Percentiles rank a stretch among this genome's conserved stretches.
Conservation (phyloP, 139 green algal genomes). For the Gonium pectorale region DNA sequence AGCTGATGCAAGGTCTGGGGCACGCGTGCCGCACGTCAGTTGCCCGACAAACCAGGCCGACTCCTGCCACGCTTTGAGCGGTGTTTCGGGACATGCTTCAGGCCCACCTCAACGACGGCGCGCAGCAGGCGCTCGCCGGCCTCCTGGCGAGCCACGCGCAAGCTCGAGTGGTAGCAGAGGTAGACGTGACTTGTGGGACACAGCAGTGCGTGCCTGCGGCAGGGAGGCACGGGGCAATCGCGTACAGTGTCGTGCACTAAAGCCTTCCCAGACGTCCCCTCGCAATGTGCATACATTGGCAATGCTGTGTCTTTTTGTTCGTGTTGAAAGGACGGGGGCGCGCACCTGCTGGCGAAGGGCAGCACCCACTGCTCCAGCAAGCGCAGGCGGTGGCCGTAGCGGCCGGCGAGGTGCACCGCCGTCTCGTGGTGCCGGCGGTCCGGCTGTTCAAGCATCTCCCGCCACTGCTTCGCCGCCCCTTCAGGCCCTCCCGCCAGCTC, state of each 20-base stretch:
- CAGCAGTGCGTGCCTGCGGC: neutral
- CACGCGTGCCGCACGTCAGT: no score
- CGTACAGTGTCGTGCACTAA: no score
- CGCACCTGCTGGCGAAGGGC: constrained; percentile 18
- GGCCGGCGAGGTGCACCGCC: neutral
- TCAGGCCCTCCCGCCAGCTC: no score
- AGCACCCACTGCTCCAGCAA: constrained; percentile 1
- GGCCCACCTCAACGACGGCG: neutral
- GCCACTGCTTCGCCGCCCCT: neutral
- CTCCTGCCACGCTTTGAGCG: no score
- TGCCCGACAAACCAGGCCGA: neutral
- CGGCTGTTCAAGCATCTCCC: neutral
- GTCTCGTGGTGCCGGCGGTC: neutral
- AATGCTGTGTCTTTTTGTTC: neutral
- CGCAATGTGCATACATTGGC: neutral
- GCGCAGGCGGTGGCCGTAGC: constrained; percentile 4
- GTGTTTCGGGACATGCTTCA: no score
- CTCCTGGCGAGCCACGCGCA: neutral
- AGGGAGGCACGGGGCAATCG: no score
- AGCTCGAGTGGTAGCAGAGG: neutral
- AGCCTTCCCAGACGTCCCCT: neutral
- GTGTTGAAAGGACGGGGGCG: neutral
- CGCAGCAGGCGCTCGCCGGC: neutral
- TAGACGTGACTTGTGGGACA: constrained; percentile 1
- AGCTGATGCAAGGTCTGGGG: no score